Conservation (phyloP, 202 grass and related monocot genomes). For the Setaria viridis region DNA sequence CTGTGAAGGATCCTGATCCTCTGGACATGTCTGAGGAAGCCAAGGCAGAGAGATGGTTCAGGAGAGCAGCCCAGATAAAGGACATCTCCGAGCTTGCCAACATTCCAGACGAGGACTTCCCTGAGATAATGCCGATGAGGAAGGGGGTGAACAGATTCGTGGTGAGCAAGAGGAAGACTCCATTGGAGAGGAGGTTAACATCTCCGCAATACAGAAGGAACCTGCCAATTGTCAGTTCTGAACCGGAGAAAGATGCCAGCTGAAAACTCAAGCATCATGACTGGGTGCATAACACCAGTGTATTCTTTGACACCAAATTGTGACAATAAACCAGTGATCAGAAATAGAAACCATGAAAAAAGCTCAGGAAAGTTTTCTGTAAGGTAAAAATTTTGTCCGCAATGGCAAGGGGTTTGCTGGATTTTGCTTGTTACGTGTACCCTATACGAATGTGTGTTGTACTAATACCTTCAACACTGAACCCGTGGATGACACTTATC, state of each 20-base stretch:
- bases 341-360: not conserved
- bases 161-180: slow-evolving; percentile 95
- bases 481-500: not conserved
- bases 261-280: slow-evolving; percentile 37
- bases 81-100: slow-evolving; percentile 91
- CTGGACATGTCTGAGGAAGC: slow-evolving; percentile 99
- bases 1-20: slow-evolving; percentile 78
- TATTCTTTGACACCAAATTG: slow-evolving; percentile 27
- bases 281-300: not conserved
- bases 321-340: slow-evolving; percentile 22
- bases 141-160: slow-evolving; percentile 98
- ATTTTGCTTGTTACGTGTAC: slow-evolving; percentile 37
- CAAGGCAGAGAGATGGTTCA: slow-evolving; percentile 96
- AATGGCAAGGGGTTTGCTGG: not conserved
- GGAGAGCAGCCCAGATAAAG: slow-evolving; percentile 94
- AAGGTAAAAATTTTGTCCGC: slow-evolving; percentile 30
- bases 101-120: slow-evolving; percentile 96
- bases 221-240: slow-evolving; percentile 76
- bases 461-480: slow-evolving; percentile 21
- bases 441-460: slow-evolving; percentile 27
- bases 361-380: slow-evolving; percentile 24
- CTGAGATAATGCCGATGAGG: slow-evolving; percentile 98
- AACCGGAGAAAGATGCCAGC: slow-evolving; percentile 63
- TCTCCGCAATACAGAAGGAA: slow-evolving; percentile 83
- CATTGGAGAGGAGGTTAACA: slow-evolving; percentile 88